These are phyloP conservation scores for Cenchrus americanus DNA, from an alignment of 176 grass and related monocot species.

Conservation along the genomic window DNA sequence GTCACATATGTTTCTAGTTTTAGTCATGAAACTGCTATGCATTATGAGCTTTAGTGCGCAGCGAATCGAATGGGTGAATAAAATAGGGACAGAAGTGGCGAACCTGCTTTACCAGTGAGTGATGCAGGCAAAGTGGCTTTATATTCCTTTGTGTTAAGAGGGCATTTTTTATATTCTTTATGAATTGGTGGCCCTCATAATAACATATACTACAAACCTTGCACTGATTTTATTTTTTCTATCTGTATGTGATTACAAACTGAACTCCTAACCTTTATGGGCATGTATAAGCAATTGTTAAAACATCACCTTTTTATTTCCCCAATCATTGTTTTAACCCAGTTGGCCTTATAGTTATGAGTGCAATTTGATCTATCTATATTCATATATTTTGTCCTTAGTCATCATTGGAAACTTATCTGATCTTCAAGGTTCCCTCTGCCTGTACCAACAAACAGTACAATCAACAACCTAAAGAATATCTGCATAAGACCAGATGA, in stretches of 20 bases:
- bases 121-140: constrained; percentile 25
- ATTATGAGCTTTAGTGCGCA: not conserved
- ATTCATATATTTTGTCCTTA: not conserved
- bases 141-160: not conserved
- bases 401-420: not conserved
- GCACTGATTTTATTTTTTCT: not conserved
- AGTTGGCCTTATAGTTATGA: not conserved
- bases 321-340: not conserved
- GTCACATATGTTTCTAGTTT: not conserved
- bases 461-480: not conserved
- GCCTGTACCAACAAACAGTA: not conserved
- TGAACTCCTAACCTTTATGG: not conserved
- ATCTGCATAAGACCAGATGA: not conserved
- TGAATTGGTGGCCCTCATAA: not conserved
- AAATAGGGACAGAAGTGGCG: not conserved
- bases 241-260: constrained; percentile 4
- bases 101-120: constrained; percentile 24
- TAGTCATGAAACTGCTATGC: not conserved
- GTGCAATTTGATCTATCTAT: constrained; percentile 14
- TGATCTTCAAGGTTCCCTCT: not conserved
- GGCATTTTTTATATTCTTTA: not conserved
- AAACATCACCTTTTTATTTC: not conserved
- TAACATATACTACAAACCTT: not conserved
- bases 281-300: not conserved
- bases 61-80: not conserved